Evolutionary conservation across 2,329 filamentous ascomycete species (phyloP), one percentile per base, ranked within the genome.

Genomic region (Tothia fuscella): DNA sequence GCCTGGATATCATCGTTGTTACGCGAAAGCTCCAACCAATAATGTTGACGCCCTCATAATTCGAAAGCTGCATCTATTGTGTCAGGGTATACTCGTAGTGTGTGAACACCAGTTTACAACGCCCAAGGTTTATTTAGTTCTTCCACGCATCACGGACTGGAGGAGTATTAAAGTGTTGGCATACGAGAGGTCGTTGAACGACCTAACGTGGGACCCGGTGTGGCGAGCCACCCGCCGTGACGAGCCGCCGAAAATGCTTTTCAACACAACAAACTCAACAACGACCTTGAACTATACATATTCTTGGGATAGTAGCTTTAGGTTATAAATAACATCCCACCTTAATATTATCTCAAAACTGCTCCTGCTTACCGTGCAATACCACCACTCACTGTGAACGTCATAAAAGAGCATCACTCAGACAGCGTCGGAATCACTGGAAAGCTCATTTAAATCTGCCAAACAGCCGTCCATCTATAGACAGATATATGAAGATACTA

Each of bases 241-340:
- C 26, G 26, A n/a, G 26, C 9, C 26, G 31, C 37, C 14, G 20
- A 13, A 9, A 22, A 37, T 22, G 14, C 19, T 37, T 14, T 22
- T 22, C 34, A 37, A 37, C 34, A 37, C 20, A 37, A 37, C 34
- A 37, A 37, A 37, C 34, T 22, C 34, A 37, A 37, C 34, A 37
- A 37, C 20, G 24, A 22, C 9, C 20, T 37, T 6, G 19, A 37
- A 37, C 5, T 9, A 37, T 17, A 37, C 5, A 37, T 37, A 22
- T 19, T 37, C 34, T 37, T 20, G 34, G 19, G 24, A 37, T 37
- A 37, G 37, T 37, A 37, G 34, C 34, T 6, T 37, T 22, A 37
- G 34, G n/a, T 22, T 22, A 37, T 37, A 17, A 37, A 37, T 13
- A 6, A 5, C 14, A 37, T 14, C 22, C 19, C 6, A 9, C 20